Conservation (phyloP, 345 rosid genomes). For the Streptanthus diversifolius region DNA sequence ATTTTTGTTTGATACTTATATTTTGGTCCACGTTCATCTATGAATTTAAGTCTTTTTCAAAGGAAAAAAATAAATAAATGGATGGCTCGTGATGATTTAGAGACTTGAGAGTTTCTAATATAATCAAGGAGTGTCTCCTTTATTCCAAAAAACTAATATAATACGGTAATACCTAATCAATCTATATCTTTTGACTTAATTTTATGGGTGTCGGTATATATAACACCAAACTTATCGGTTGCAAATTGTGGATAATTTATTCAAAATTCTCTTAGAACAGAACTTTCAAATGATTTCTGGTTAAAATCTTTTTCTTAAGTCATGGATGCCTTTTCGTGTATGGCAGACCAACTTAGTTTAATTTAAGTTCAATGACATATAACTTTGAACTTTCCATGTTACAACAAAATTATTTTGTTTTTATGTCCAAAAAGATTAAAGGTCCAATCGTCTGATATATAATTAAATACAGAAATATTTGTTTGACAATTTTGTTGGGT, state of each 20-base stretch:
- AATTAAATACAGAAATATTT: neutral
- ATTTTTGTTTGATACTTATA: neutral
- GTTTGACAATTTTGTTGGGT: slow-evolving; percentile 10
- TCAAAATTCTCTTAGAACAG: neutral
- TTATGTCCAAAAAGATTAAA: slow-evolving; percentile 8
- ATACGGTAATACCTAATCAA: neutral
- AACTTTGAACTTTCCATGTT: slow-evolving; percentile 7
- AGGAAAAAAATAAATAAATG: neutral
- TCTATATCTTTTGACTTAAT: neutral
- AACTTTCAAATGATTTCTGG: neutral
- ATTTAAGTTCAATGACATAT: slow-evolving; percentile 11
- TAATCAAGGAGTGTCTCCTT: neutral
- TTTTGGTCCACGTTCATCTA: neutral
- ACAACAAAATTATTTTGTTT: slow-evolving; percentile 25
- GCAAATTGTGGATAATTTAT: slow-evolving; percentile 1
- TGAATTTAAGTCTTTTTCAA: neutral
- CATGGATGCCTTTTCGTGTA: slow-evolving; percentile 18
- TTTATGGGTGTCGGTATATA: neutral
- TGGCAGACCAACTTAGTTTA: slow-evolving; percentile 34
- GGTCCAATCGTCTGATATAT: slow-evolving; percentile 1
- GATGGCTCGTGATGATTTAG: neutral
- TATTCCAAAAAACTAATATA: neutral
- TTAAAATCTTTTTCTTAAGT: too few relatives aligned
- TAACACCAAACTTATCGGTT: neutral
- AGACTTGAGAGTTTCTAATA: neutral